phyloP scores from a whole-genome alignment of 805 yeast genomes.

The Myxozyma lipomycoides region DNA sequence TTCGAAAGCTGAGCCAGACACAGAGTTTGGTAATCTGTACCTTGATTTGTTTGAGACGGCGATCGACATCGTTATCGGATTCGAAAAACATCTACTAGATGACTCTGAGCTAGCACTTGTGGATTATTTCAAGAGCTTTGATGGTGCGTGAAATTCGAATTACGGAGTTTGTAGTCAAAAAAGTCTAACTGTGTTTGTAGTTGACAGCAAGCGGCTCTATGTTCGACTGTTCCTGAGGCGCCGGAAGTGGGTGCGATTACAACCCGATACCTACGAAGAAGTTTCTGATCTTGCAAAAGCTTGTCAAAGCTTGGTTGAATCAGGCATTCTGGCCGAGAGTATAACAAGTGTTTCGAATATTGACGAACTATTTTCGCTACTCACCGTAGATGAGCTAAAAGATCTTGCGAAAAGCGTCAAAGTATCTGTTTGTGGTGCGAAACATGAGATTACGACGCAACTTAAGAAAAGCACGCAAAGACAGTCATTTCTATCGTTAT shows the following conservation, averaged over 20 bases:
- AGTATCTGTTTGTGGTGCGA: constrained; percentile 8
- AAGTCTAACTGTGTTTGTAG: constrained; percentile 5
- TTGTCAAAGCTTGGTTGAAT: constrained; percentile 4
- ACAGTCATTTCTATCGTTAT: constrained; percentile 14
- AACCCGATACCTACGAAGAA: constrained; percentile 12
- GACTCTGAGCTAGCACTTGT: constrained; percentile 15
- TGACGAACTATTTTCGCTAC: constrained; percentile 12
- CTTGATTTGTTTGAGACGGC: constrained; percentile 21
- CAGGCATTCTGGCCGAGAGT: neutral
- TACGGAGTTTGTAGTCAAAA: neutral
- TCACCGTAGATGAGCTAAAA: constrained; percentile 22
- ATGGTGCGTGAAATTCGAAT: constrained; percentile 2
- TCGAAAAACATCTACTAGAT: constrained; percentile 21
- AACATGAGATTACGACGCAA: constrained; percentile 10
- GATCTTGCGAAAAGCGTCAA: constrained; percentile 8
- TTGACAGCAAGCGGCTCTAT: constrained; percentile 20
- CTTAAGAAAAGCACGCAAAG: constrained; percentile 10
- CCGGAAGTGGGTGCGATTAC: constrained; percentile 21
- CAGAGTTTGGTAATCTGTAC: constrained; percentile 22
- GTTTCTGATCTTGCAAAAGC: constrained; percentile 12
- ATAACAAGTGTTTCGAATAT: neutral
- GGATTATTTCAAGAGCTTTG: constrained; percentile 13
- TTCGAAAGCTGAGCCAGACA: too few species aligned
- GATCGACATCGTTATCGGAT: constrained; percentile 19
- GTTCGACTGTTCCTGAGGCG: constrained; percentile 25